Evolutionary conservation across 1,284 basidiomycete genomes (phyloP).

Genomic region (Caloboletus firmus): DNA sequence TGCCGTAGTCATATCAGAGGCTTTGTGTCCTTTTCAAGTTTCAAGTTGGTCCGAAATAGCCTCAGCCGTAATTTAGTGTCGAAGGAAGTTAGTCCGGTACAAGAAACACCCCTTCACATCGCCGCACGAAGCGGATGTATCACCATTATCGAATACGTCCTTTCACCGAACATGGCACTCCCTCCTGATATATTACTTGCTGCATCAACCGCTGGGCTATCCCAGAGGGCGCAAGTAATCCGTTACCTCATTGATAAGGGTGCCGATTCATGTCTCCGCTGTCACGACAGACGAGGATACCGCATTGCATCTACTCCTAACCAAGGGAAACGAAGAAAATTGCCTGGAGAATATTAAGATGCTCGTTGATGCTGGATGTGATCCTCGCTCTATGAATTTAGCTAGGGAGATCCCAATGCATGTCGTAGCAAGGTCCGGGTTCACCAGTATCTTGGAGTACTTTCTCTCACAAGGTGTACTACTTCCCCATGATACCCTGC

Average conservation of each 20-base stretch:
- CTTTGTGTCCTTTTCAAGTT: not conserved
- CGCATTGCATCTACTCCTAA: not conserved
- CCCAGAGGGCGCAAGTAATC: not conserved
- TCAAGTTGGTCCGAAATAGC: not conserved
- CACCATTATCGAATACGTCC: not conserved
- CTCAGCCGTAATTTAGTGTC: no score
- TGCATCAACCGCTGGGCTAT: not conserved
- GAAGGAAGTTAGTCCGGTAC: not conserved
- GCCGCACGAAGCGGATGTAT: not conserved
- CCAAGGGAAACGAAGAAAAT: not conserved
- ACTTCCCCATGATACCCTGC: not conserved
- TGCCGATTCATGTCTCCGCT: not conserved
- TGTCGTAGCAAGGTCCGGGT: not conserved
- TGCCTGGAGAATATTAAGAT: not conserved
- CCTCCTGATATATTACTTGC: conserved; percentile 3
- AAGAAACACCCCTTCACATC: conserved; percentile 4
- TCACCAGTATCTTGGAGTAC: not conserved
- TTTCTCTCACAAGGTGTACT: not conserved
- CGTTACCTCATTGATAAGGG: not conserved
- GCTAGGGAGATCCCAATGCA: not conserved
- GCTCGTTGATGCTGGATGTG: not conserved
- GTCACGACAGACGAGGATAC: not conserved
- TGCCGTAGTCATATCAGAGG: no score
- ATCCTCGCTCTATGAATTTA: not conserved
- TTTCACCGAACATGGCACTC: not conserved